phyloP scores from a whole-genome alignment of 1,284 basidiomycete genomes.

The Pseudomicrostroma phylloplanum region DNA sequence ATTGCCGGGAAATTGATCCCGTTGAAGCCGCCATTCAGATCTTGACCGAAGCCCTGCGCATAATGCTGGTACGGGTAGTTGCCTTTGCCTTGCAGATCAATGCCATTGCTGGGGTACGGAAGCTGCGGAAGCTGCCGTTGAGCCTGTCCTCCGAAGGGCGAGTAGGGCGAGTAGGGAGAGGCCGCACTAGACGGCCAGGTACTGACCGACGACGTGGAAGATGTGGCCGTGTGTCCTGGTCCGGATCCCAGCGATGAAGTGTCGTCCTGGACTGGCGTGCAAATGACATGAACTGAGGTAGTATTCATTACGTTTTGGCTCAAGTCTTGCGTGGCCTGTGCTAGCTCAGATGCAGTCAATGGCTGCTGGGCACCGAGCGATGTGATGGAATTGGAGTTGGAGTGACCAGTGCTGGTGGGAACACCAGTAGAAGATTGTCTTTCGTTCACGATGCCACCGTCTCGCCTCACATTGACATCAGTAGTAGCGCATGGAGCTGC shows the following conservation, averaged over 20 bases:
- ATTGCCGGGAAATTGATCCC: neutral
- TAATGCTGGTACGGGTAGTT: constrained; percentile 13
- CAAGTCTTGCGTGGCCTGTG: constrained; percentile 32
- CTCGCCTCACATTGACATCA: neutral
- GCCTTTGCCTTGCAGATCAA: no score
- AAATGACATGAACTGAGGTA: constrained; percentile 41
- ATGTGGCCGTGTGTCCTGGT: constrained; percentile 15
- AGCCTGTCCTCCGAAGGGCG: constrained; percentile 3
- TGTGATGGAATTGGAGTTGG: constrained; percentile 34
- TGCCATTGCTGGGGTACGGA: constrained; percentile 17
- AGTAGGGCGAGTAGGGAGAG: constrained; percentile 11
- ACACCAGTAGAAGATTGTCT: constrained; percentile 9
- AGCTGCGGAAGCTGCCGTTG: constrained; percentile 14
- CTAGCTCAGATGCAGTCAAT: constrained; percentile 31
- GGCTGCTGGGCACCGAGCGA: constrained; percentile 12
- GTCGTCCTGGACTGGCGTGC: constrained; percentile 29
- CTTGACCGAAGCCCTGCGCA: constrained; percentile 12
- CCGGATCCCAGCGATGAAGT: constrained; percentile 3
- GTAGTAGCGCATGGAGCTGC: constrained; percentile 25
- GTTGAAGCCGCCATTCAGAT: neutral
- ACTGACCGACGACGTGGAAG: constrained; percentile 8
- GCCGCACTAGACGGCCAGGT: neutral
- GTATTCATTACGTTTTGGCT: constrained; percentile 37
- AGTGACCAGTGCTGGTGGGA: constrained; percentile 27
- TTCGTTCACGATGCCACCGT: constrained; percentile 4